phyloP scores from a whole-genome alignment of 2,329 filamentous ascomycete genomes.

The Penicillium aurantiogriseum region DNA sequence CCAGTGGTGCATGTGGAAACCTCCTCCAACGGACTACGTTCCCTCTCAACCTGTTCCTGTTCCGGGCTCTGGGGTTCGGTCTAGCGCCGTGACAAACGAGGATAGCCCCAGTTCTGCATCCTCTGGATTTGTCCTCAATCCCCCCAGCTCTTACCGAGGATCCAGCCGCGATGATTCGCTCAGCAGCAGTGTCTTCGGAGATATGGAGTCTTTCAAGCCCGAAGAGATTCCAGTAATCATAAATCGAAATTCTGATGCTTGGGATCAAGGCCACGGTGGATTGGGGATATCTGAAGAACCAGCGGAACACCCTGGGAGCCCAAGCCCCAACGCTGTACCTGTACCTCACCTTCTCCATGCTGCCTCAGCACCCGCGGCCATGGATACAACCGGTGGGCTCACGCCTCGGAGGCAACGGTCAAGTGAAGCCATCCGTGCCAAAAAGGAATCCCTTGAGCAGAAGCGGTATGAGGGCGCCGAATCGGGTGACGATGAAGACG shows the following conservation, averaged over 20 bases:
- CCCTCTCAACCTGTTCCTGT: conserved; percentile 58
- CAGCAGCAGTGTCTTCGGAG: conserved; percentile 77
- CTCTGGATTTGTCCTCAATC: conserved; percentile 65
- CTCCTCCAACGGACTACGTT: conserved; percentile 61
- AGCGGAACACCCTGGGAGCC: conserved; percentile 15
- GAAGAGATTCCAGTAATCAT: conserved; percentile 78
- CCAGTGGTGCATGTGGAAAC: conserved; percentile 89
- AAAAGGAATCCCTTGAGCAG: conserved; percentile 72
- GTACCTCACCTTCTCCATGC: conserved; percentile 58
- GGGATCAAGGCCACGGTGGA: conserved; percentile 65
- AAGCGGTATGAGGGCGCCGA: conserved; percentile 72
- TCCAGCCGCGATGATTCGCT: conserved; percentile 88
- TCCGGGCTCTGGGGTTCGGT: conserved; percentile 62
- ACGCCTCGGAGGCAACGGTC: conserved; percentile 64
- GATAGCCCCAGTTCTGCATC: conserved; percentile 84
- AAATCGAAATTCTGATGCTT: conserved; percentile 72
- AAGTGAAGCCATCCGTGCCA: conserved; percentile 70
- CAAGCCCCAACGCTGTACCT: conserved; percentile 33
- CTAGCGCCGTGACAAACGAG: conserved; percentile 63
- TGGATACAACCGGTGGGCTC: conserved; percentile 52
- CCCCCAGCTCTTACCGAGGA: conserved; percentile 72
- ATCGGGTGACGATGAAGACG: conserved; percentile 92
- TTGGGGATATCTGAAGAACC: conserved; percentile 71
- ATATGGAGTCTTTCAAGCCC: conserved; percentile 72
- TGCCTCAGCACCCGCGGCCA: conserved; percentile 63